phyloP scores from a whole-genome alignment of 163 green algal genomes.

The Chlorella variabilis region DNA sequence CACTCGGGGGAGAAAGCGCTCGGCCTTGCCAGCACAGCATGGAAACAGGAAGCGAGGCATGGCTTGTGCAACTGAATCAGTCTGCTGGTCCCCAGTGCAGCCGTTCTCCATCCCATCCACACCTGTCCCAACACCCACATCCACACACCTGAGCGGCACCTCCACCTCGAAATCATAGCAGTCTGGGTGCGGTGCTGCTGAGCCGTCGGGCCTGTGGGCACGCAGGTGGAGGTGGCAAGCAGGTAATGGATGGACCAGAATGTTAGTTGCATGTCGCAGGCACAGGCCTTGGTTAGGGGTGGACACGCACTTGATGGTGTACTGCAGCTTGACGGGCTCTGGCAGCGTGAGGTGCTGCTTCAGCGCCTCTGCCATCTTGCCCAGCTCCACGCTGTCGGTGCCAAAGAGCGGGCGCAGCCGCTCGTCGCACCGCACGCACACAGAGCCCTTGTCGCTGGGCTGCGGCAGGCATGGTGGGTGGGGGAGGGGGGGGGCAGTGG shows the following conservation, averaged over 20 bases:
- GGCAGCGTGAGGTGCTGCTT: constrained; percentile 2
- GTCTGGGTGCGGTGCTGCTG: constrained; percentile 26
- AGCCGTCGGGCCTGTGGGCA: constrained; percentile 25
- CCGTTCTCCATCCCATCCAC: too few relatives aligned
- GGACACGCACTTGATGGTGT: constrained; percentile 12
- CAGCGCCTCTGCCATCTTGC: constrained; percentile 10
- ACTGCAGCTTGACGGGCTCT: not conserved
- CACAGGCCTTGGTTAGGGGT: not conserved
- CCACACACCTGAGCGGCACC: constrained; percentile 40
- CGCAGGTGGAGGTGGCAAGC: not conserved
- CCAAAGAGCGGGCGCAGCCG: constrained; percentile 26
- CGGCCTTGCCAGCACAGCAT: too few relatives aligned
- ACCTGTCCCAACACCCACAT: too few relatives aligned
- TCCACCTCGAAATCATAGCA: constrained; percentile 56
- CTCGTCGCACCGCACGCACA: constrained; percentile 38
- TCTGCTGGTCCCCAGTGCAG: too few relatives aligned
- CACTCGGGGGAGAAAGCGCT: too few relatives aligned
- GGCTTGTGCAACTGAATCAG: too few relatives aligned
- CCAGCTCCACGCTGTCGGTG: constrained; percentile 7
- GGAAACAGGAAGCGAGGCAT: too few relatives aligned
- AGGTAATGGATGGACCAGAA: too few relatives aligned
- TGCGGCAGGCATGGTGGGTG: not conserved
- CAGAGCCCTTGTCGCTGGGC: not conserved
- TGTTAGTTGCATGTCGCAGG: too few relatives aligned
- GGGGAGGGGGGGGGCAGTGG: too few relatives aligned